Evolutionary conservation across 371 early-diverging fungal species (phyloP), one percentile per base, ranked within the genome.

Genomic region (Mucor indicus): DNA sequence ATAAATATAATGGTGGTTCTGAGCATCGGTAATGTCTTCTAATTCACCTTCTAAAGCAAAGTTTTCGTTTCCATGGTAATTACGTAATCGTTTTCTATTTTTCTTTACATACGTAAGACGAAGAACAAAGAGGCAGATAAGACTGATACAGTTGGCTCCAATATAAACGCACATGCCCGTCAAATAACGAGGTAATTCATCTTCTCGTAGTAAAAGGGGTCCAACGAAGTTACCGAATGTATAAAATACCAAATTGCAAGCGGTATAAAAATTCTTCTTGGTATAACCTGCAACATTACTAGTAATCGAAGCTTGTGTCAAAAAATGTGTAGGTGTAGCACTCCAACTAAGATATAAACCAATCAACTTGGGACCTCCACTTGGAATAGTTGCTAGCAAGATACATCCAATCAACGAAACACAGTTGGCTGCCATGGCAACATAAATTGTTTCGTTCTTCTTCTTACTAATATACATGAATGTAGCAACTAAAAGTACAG

Each of bases 161-260:
- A 60, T 44, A 39, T 53, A n/a, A n/a, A n/a, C n/a, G n/a, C 40
- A 35, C 62, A 67, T 67, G 35, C 67, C 66, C 38, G 63, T 60
- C 1, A 64, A 38, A 16, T 66, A 71, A n/a, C 55, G 50, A 23
- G 64, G 67, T 1, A 50, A 52, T n/a, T 60, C 50, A 3, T 50
- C 25, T 0, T 49, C 33, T n/a, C 36, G 17, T 35, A 60, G 43
- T 22, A 61, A 42, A 30, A 51, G 46, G 37, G 61, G 57, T 12
- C 57, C 61, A 30, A 52, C 44, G 38, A 44, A 47, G 31, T 46
- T 61, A 35, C 56, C 61, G 23, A 51, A 12, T 5, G 61, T 56
- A 27, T 61, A 56, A 11, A 43, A 56, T 6, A 61, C 22, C 35
- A 61, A 32, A 15, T 43, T 52, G 9, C 47, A n/a, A 33, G 43